Evolutionary conservation across 129 eudicot species (phyloP).

Genomic region (Chrysanthemum makinoi): DNA sequence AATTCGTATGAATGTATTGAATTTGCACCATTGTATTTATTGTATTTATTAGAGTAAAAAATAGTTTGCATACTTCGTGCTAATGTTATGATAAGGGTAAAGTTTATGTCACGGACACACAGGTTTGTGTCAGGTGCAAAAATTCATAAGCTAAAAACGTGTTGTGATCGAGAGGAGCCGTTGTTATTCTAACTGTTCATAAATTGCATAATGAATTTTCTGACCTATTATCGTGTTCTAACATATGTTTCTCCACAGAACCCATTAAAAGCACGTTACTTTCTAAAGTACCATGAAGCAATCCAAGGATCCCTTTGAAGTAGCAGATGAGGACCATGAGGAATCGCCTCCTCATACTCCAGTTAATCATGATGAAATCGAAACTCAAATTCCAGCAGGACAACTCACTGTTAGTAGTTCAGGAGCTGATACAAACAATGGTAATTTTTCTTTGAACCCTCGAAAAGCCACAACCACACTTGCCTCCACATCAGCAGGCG

Average conservation of each 20-base stretch:
- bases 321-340: conserved; percentile 37
- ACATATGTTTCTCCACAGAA: neutral
- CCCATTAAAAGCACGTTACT: neutral
- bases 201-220: neutral
- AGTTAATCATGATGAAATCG: conserved; percentile 42
- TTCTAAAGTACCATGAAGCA: neutral
- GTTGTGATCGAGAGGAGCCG: too few species aligned
- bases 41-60: too few species aligned
- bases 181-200: neutral
- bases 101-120: too few species aligned
- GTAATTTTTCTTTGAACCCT: conserved; percentile 28
- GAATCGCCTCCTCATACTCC: conserved; percentile 83
- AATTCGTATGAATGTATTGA: too few species aligned
- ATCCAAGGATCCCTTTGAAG: conserved; percentile 19
- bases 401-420: conserved; percentile 27
- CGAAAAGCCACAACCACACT: conserved; percentile 35
- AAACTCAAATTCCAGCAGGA: conserved; percentile 38
- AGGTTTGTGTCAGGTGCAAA: too few species aligned
- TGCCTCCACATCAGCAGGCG: conserved; percentile 41
- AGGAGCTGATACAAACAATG: conserved; percentile 35
- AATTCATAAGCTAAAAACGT: too few species aligned
- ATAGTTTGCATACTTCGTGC: too few species aligned
- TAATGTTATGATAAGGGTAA: too few species aligned
- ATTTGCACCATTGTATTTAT: too few species aligned
- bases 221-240: neutral